Base-by-base conservation (phyloP, 1,284 basidiomycete genomes). In the Exobasidium rhododendri region DNA sequence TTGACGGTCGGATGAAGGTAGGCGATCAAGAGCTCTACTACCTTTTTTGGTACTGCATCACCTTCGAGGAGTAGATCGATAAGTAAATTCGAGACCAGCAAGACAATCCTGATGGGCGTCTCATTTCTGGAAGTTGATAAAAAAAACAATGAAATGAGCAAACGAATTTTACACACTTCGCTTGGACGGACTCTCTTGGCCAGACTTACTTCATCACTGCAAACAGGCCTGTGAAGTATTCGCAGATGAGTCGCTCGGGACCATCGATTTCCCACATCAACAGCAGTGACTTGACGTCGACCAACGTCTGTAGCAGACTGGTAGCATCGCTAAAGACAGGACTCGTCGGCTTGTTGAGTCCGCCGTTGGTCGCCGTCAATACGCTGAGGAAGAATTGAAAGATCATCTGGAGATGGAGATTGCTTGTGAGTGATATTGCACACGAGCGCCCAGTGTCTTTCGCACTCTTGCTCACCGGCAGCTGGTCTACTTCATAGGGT, bases 251-350 rank as follows among this genome's bases (percentile, higher is more conserved):
- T 59, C 92, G 90, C 59, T 97, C 94, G 7, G 88, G 87, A 30
- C 87, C 86, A 0, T 89, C 89, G 4, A 97, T 85, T 80, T 97
- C 94, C 80, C 91, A 92, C 10, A 97, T 87, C 65, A 98, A 86
- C 2, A 94, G 91, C 30, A 97, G 88, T 69, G 89, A 92, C 84
- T 97, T 97, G 77, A 97, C 93, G 32, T 88, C 91, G 4, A 92
- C 91, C 14, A 99, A 84, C 30, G 87, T 91, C 73, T 97, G 92
- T 35, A 98, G 85, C 10, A 97, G 85, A 77, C 92, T 90, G 71
- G 89, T 68, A 49, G 66, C 65, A 30, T 79, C 76, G 1, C 67
- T 26, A 30, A 73, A 77, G 24, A 65, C 62, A 7, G 70, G 62
- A 7, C 68, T 63, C 20, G 56, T 62, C 5, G 73, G 70, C 49